Base-by-base conservation (phyloP, 2,329 filamentous ascomycete species). In the Achaetomium macrosporum region DNA sequence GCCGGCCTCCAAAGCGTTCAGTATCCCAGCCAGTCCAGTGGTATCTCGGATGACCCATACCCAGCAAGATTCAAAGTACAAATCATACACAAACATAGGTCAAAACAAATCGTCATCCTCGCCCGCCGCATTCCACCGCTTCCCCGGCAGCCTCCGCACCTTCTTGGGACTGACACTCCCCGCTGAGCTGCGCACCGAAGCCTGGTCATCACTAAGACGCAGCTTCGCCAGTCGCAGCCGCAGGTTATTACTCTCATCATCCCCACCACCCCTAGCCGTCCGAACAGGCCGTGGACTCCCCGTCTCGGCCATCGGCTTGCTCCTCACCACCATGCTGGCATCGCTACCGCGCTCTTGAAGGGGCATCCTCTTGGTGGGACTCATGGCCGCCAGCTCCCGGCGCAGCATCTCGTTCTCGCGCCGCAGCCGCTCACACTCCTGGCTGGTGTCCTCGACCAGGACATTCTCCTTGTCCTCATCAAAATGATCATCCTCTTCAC, bases 361-460 rank as follows among this genome's bases (percentile, higher is more conserved):
- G 0, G 80, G 79, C 49, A 71, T 68, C 35, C 80, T 71, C 68
- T 82, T 85, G 3, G 74, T 81, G 0, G 85, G 85, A 50, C 83
- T 89, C 50, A 81, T 77, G 13, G 73, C 75, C 0, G 73, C 73
- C 6, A 89, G 64, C 68, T 90, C 85, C 35, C 86, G 78, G 64
- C 83, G 83, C 20, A 91, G 67, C 2, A 82, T 72, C 1, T 75
- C 75, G 17, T 90, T 74, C 62, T 87, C 85, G 20, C 78, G 76
- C 13, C 83, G 77, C 36, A 92, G 73, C 3, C 79, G 74, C 55
- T 87, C 83, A 50, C 90, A 90, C 64, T 91, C 87, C 46, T 82
- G 71, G 62, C 87, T 81, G 1, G 90, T 71, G 42, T 85, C 78
- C 62, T 85, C 80, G 6, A 84, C 72, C 2, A 81, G 66, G 2